phyloP scores from a whole-genome alignment of 305 asterid genomes.

The Euphrasia arctica region DNA sequence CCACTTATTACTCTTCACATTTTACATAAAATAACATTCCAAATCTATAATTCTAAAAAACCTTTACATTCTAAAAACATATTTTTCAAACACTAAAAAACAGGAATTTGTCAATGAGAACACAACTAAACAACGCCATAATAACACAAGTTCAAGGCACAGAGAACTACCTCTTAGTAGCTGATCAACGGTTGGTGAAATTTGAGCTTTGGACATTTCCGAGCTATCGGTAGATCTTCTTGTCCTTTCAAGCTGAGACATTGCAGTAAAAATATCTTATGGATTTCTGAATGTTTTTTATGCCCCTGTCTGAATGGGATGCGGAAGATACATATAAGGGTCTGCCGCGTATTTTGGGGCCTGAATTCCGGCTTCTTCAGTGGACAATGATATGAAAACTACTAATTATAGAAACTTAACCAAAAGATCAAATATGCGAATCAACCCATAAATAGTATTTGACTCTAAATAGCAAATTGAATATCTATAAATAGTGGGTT shows the following conservation, averaged over 20 bases:
- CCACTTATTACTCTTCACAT: no score
- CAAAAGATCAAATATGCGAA: slow-evolving; percentile 26
- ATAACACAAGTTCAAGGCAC: not conserved
- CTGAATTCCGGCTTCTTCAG: slow-evolving; percentile 33
- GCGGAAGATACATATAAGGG: slow-evolving; percentile 23
- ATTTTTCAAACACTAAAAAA: not conserved
- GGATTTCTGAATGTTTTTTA: slow-evolving; percentile 12
- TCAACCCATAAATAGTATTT: slow-evolving; percentile 30
- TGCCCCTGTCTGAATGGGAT: slow-evolving; percentile 11
- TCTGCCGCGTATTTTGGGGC: slow-evolving; percentile 30
- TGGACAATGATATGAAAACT: slow-evolving; percentile 29
- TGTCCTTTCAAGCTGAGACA: slow-evolving; percentile 58
- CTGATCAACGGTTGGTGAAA: slow-evolving; percentile 63
- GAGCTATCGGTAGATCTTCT: slow-evolving; percentile 37
- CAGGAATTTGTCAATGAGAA: not conserved
- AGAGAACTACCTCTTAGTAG: slow-evolving; percentile 49
- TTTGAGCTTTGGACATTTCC: slow-evolving; percentile 35
- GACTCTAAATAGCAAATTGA: slow-evolving; percentile 13
- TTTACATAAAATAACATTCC: no score
- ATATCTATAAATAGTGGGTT: not conserved
- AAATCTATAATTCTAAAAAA: not conserved
- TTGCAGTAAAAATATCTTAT: slow-evolving; percentile 20
- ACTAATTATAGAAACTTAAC: slow-evolving; percentile 10
- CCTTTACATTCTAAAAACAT: not conserved
- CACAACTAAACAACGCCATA: not conserved